phyloP scores from a whole-genome alignment of 2,329 filamentous ascomycete genomes.

The Apiospora arundinis region DNA sequence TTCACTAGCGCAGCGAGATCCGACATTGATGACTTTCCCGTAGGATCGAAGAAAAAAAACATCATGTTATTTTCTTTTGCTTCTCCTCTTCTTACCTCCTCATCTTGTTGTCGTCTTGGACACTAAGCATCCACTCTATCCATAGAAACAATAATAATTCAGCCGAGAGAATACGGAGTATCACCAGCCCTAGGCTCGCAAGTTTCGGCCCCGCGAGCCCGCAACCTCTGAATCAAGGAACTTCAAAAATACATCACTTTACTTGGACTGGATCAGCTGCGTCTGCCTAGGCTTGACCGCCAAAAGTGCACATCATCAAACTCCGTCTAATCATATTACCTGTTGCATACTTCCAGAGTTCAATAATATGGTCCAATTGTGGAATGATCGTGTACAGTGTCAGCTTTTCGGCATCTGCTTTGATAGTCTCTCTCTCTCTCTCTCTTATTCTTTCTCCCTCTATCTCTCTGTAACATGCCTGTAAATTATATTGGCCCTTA shows the following conservation, averaged over 20 bases:
- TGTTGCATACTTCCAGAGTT: background rate
- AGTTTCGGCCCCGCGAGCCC: slow-evolving; percentile 10
- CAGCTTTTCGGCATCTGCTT: background rate
- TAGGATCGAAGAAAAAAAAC: background rate
- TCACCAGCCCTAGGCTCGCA: slow-evolving; percentile 9
- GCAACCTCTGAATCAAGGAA: slow-evolving; percentile 13
- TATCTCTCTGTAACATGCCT: background rate
- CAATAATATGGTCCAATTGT: background rate
- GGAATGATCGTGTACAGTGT: slow-evolving; percentile 4
- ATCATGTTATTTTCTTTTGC: background rate
- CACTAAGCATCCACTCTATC: background rate
- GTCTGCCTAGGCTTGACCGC: slow-evolving; percentile 14
- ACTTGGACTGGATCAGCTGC: slow-evolving; percentile 7
- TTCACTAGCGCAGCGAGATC: slow-evolving; percentile 9
- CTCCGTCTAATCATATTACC: background rate
- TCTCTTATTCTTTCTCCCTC: too few species aligned
- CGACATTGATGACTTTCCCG: background rate
- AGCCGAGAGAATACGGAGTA: slow-evolving; percentile 14
- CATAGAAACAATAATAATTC: background rate
- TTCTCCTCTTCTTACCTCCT: background rate
- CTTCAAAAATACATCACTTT: background rate
- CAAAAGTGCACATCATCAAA: background rate
- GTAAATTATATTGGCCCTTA: slow-evolving; percentile 14
- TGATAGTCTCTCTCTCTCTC: background rate
- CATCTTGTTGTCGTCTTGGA: background rate